A percentile compares a stretch with the other conserved stretches of the same genome.
Evolutionary conservation across 169 alveolate species (phyloP).

Genomic region (Plasmodium berghei): DNA sequence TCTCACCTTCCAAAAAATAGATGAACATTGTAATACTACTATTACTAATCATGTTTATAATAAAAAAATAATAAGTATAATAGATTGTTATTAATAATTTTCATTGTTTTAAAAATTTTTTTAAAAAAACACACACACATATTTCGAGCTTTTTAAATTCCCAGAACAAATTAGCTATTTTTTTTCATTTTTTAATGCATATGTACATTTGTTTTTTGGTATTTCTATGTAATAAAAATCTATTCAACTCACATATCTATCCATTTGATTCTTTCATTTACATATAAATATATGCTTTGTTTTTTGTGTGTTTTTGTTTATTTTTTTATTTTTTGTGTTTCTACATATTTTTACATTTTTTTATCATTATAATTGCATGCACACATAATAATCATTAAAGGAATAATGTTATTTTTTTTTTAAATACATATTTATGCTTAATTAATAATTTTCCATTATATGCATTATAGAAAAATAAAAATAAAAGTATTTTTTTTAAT

Average conservation of each 20-base stretch:
- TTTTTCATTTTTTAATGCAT: too few relatives aligned
- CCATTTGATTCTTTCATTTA: constrained; percentile 8
- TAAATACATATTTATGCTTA: background rate
- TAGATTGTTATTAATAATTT: too few relatives aligned
- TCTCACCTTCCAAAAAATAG: too few relatives aligned
- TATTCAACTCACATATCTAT: constrained; percentile 1
- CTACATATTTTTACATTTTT: constrained; percentile 38
- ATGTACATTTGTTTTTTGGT: too few relatives aligned
- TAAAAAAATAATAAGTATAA: too few relatives aligned
- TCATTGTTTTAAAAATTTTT: too few relatives aligned
- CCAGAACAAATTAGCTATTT: too few relatives aligned
- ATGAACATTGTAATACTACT: too few relatives aligned
- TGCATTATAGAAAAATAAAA: constrained; percentile 2
- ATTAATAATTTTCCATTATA: background rate
- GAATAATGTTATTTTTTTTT: constrained; percentile 3
- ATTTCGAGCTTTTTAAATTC: too few relatives aligned
- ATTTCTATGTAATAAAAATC: too few relatives aligned
- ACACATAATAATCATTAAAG: constrained; percentile 17
- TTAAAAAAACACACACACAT: too few relatives aligned
- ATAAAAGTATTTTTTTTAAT: constrained; percentile 12
- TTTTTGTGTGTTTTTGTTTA: constrained; percentile 42
- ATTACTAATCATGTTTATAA: too few relatives aligned
- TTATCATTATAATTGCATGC: constrained; percentile 36
- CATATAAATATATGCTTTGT: constrained; percentile 15
- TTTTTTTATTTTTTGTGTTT: constrained; percentile 13